These are phyloP conservation scores for Myxozyma neotropica DNA, from an alignment of 805 yeast species.

Conservation along the genomic window DNA sequence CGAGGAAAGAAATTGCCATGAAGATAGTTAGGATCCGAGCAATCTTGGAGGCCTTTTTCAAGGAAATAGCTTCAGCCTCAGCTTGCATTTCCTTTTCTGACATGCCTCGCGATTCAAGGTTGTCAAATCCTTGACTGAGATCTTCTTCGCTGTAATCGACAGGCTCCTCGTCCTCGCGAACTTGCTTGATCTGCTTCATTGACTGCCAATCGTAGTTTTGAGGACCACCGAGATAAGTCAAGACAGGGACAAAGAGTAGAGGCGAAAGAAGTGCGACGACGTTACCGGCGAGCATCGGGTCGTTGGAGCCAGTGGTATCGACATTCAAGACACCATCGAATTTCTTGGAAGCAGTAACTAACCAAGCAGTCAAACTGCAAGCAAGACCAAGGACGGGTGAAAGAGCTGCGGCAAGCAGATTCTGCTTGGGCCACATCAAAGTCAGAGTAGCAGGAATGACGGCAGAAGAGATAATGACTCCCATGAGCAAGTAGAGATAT, in stretches of 20 bases:
- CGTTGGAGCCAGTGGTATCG: slow-evolving; percentile 73
- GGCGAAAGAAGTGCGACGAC: slow-evolving; percentile 59
- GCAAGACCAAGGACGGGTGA: slow-evolving; percentile 81
- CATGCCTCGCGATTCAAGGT: neutral
- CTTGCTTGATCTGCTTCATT: slow-evolving; percentile 50
- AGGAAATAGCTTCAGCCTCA: slow-evolving; percentile 9
- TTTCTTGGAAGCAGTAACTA: slow-evolving; percentile 68
- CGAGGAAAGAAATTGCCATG: slow-evolving; percentile 57
- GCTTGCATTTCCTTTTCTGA: slow-evolving; percentile 2
- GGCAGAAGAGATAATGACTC: slow-evolving; percentile 59
- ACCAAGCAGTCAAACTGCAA: slow-evolving; percentile 73
- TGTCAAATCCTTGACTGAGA: neutral
- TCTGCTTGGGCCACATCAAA: slow-evolving; percentile 57
- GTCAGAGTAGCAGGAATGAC: slow-evolving; percentile 55
- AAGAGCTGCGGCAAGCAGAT: slow-evolving; percentile 61
- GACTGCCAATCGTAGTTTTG: slow-evolving; percentile 56
- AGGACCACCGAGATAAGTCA: slow-evolving; percentile 52
- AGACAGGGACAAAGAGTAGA: slow-evolving; percentile 49
- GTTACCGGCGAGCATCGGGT: slow-evolving; percentile 76
- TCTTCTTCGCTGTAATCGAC: neutral
- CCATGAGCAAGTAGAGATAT: slow-evolving; percentile 80
- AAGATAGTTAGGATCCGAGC: slow-evolving; percentile 30
- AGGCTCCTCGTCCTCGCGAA: slow-evolving; percentile 44
- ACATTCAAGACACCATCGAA: slow-evolving; percentile 43
- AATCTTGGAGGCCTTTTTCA: slow-evolving; percentile 26